These are phyloP conservation scores for Cydonia oblonga DNA, from an alignment of 331 rosid genomes.

Conservation along the genomic window DNA sequence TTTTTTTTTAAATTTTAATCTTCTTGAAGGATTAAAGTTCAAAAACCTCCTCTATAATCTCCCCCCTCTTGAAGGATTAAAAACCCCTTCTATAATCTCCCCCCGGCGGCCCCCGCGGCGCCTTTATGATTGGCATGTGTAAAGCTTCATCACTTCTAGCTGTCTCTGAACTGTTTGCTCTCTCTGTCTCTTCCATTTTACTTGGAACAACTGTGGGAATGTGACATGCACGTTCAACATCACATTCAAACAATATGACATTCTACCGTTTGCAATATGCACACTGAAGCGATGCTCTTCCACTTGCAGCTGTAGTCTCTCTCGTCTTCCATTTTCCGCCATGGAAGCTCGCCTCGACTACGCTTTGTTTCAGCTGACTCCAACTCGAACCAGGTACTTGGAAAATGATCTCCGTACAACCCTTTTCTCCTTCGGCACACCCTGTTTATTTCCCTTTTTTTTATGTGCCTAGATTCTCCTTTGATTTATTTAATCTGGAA, in stretches of 20 bases:
- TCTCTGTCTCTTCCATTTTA: background rate
- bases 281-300: background rate
- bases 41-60: no score
- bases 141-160: constrained; percentile 1
- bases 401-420: background rate
- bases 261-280: background rate
- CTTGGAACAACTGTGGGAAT: constrained; percentile 2
- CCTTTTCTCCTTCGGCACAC: background rate
- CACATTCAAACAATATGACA: background rate
- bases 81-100: no score
- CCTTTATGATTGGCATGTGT: background rate
- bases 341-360: constrained; percentile 9
- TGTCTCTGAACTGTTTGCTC: background rate
- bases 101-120: no score
- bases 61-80: no score
- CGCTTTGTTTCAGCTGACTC: constrained; percentile 11
- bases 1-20: no score
- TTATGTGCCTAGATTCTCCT: background rate
- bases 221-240: constrained; percentile 5
- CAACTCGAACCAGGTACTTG: constrained; percentile 8
- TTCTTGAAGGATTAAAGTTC: no score
- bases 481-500: background rate
- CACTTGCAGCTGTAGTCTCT: background rate
- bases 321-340: background rate
- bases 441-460: background rate